Base-by-base conservation (phyloP, 2,329 filamentous ascomycete genomes). In the Aureobasidium lini region DNA sequence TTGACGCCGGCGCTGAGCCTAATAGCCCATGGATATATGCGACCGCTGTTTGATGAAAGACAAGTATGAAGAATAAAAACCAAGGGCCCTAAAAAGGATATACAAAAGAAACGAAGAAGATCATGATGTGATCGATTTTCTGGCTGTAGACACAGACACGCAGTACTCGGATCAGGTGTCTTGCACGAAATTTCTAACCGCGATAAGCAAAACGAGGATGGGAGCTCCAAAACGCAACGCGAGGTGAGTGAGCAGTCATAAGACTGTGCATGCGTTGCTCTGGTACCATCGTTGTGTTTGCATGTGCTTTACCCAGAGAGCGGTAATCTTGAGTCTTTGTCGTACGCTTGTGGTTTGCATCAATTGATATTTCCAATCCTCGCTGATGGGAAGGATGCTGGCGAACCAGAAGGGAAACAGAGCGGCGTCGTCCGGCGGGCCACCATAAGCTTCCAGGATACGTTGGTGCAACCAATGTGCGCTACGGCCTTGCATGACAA, bases 321-420 rank as follows among this genome's bases (percentile, higher is more conserved):
- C 89, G 62, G 89, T 90, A 52, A 95, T 87, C 76, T 95, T 95
- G 59, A 96, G 73, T 60, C 92, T 79, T 67, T 91, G 85, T 61
- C 92, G 80, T 4, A 95, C 90, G 64, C 88, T 93, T 3, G 80
- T 85, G 5, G 87, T 88, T 11, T 79, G 79, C 13, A 96, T 74
- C 18, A 96, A 75, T 11, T 81, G 79, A 65, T 95, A 95, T 70
- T 93, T 95, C 66, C 94, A 87, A 31, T 84, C 76, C 29, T 94
- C 88, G 13, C 82, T 81, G 39, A 94, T 84, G 0, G 90, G 90
- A 11, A 95, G 73, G 18, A 94, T 85, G 67, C 84, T 89, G 9
- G 88, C 91, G 65, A 96, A 87, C 92, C 92, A 96, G 81, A 91
- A 96, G 0, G 91, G 89, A 65, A 96, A 94, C 1, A 84, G 71